These are phyloP conservation scores for Tausonia pullulans DNA, from an alignment of 1,284 basidiomycete genomes.

Conservation along the genomic window DNA sequence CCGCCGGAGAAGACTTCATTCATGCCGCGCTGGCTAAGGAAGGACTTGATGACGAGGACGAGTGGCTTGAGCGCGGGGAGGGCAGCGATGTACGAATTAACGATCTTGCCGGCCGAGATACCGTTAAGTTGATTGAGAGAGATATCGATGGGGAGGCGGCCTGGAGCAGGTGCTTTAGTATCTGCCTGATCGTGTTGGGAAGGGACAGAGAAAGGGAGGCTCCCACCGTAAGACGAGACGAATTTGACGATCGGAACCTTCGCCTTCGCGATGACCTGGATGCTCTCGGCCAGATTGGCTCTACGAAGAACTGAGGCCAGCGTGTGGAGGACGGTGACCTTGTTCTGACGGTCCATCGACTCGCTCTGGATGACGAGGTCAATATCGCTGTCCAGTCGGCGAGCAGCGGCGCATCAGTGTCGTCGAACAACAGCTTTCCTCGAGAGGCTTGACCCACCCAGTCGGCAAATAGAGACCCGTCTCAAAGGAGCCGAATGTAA, in stretches of 20 bases:
- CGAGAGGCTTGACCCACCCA: constrained; percentile 50
- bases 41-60: constrained; percentile 78
- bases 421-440: background rate
- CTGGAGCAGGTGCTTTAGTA: constrained; percentile 29
- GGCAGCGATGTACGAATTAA: constrained; percentile 65
- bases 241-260: constrained; percentile 94
- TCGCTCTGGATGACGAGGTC: constrained; percentile 43
- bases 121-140: constrained; percentile 83
- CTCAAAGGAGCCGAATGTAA: constrained; percentile 85
- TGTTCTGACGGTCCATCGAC: constrained; percentile 30
- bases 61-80: constrained; percentile 67
- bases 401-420: constrained; percentile 41
- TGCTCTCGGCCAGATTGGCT: constrained; percentile 43
- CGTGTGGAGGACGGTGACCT: constrained; percentile 32
- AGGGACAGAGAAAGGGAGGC: constrained; percentile 1
- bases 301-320: constrained; percentile 35
- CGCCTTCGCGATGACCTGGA: constrained; percentile 78
- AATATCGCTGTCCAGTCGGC: constrained; percentile 52
- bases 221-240: constrained; percentile 51
- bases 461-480: constrained; percentile 89
- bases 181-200: background rate
- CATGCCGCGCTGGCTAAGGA: constrained; percentile 80
- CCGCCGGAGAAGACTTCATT: constrained; percentile 96
- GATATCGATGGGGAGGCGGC: constrained; percentile 76
- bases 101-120: constrained; percentile 63